These are phyloP conservation scores for Scheffersomyces amazonensis DNA, from an alignment of 805 yeast genomes.

Conservation along the genomic window DNA sequence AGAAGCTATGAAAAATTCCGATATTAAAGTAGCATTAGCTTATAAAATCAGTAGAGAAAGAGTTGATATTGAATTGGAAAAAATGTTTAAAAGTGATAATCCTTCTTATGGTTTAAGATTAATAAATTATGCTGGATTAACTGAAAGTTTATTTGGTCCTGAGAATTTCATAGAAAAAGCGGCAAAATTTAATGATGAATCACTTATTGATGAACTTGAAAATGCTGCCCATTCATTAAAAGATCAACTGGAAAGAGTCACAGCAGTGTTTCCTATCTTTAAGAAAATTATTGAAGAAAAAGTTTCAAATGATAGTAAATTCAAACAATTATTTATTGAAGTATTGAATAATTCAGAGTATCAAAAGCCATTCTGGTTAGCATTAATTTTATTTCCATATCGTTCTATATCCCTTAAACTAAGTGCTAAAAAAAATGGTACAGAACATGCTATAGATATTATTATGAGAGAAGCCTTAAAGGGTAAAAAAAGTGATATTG, in stretches of 20 bases:
- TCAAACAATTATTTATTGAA: background rate
- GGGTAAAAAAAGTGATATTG: slow-evolving; percentile 55
- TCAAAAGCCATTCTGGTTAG: slow-evolving; percentile 42
- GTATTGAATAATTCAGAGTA: slow-evolving; percentile 1
- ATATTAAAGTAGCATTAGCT: slow-evolving; percentile 56
- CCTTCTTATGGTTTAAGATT: slow-evolving; percentile 63
- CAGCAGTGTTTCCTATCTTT: slow-evolving; percentile 20
- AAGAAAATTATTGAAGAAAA: background rate
- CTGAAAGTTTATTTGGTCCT: slow-evolving; percentile 50
- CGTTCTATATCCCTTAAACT: slow-evolving; percentile 30
- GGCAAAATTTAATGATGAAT: slow-evolving; percentile 13
- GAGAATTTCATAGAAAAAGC: slow-evolving; percentile 16
- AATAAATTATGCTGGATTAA: slow-evolving; percentile 53
- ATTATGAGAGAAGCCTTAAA: slow-evolving; percentile 70
- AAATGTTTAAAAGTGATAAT: slow-evolving; percentile 63
- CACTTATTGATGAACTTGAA: slow-evolving; percentile 2
- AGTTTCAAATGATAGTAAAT: background rate
- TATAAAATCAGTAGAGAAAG: slow-evolving; percentile 87
- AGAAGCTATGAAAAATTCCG: slow-evolving; percentile 59
- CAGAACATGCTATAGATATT: slow-evolving; percentile 41
- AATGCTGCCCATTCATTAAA: slow-evolving; percentile 4
- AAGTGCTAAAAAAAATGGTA: slow-evolving; percentile 35
- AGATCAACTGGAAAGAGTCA: slow-evolving; percentile 17
- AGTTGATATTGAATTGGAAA: slow-evolving; percentile 80
- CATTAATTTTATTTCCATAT: slow-evolving; percentile 52